These are phyloP conservation scores for Ceratobasidium theobromae DNA, from an alignment of 1,284 basidiomycete species.

Conservation along the genomic window DNA sequence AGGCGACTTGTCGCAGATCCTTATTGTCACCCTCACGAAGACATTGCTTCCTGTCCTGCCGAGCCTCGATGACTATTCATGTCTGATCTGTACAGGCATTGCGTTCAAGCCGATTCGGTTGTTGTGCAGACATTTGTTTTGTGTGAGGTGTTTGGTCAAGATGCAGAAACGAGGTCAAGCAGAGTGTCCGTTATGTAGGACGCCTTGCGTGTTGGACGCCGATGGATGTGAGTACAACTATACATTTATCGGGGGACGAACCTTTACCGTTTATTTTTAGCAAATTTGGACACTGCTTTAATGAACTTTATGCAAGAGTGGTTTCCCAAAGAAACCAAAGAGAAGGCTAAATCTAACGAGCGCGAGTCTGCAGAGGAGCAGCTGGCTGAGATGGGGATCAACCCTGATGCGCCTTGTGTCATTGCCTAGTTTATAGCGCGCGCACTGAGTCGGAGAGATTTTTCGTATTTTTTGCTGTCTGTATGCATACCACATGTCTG, in stretches of 20 bases:
- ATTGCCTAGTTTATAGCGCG: neutral
- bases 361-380: slow-evolving; percentile 74
- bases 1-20: slow-evolving; percentile 68
- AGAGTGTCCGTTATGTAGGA: slow-evolving; percentile 86
- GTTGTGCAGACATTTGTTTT: slow-evolving; percentile 87
- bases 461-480: neutral
- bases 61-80: slow-evolving; percentile 75
- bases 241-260: neutral
- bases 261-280: neutral
- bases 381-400: slow-evolving; percentile 58
- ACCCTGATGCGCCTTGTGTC: slow-evolving; percentile 4
- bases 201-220: slow-evolving; percentile 72
- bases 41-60: slow-evolving; percentile 84
- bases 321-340: slow-evolving; percentile 85
- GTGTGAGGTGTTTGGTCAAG: slow-evolving; percentile 83
- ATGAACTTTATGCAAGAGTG: slow-evolving; percentile 88
- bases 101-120: slow-evolving; percentile 90
- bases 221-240: slow-evolving; percentile 65
- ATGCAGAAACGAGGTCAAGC: slow-evolving; percentile 84
- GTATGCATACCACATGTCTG: neutral
- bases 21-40: slow-evolving; percentile 84
- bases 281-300: slow-evolving; percentile 79
- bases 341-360: slow-evolving; percentile 78
- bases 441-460: neutral
- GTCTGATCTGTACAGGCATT: slow-evolving; percentile 77